Evolutionary conservation across 768 basidiomycete species (phyloP).

Genomic region (Suillus occidentalis): DNA sequence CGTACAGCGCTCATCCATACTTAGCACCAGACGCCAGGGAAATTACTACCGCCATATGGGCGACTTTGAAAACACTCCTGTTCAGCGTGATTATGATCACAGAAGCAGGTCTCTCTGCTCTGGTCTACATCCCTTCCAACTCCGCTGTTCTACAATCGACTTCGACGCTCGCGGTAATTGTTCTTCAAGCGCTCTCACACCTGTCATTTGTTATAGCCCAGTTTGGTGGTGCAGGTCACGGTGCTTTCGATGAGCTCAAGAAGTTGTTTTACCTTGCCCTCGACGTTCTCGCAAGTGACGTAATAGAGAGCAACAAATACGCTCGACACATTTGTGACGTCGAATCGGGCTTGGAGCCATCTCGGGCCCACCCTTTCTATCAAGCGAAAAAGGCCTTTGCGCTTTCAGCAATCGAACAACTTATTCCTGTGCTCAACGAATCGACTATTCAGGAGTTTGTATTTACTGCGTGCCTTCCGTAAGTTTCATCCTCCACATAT

Average conservation of each 20-base stretch:
- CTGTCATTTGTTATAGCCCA: constrained; percentile 77
- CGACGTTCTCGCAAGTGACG: constrained; percentile 59
- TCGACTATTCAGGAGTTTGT: constrained; percentile 54
- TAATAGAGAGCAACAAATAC: constrained; percentile 37
- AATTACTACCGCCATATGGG: constrained; percentile 58
- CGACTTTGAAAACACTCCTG: constrained; percentile 69
- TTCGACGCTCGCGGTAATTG: constrained; percentile 50
- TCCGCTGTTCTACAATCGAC: constrained; percentile 33
- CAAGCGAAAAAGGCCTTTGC: constrained; percentile 56
- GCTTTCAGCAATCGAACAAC: constrained; percentile 76
- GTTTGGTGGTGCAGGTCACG: constrained; percentile 63
- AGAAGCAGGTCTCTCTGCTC: constrained; percentile 56
- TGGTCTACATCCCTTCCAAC: constrained; percentile 51
- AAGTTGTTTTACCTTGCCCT: constrained; percentile 75
- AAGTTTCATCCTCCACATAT: constrained; percentile 28
- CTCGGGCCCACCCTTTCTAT: constrained; percentile 23
- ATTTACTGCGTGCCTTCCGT: constrained; percentile 68
- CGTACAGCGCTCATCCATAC: constrained; percentile 7
- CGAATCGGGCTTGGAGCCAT: constrained; percentile 25
- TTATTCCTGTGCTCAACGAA: constrained; percentile 60
- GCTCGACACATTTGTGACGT: constrained; percentile 38
- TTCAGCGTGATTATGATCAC: constrained; percentile 72
- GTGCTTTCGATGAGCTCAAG: constrained; percentile 70
- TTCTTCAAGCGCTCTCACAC: constrained; percentile 59
- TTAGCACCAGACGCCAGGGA: constrained; percentile 46